Conservation (phyloP, 352 stramenopile genomes). For the Phytophthora pinifolia region DNA sequence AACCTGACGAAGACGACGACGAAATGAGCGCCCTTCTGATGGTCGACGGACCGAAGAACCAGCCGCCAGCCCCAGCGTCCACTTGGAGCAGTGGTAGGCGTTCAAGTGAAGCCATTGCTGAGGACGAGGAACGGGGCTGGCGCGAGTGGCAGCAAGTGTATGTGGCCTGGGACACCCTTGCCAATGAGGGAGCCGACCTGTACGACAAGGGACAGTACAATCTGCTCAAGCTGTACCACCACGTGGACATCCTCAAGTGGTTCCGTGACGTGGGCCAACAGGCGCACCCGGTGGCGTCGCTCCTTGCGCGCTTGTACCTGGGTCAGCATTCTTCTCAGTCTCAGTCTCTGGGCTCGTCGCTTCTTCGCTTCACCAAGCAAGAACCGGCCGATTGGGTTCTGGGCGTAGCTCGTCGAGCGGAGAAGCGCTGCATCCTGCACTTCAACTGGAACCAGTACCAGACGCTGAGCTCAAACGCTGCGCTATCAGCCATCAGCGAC, state of each 20-base stretch:
- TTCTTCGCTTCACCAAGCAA: conserved; percentile 24
- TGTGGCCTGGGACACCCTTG: conserved; percentile 34
- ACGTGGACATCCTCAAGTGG: conserved; percentile 43
- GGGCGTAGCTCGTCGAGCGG: conserved; percentile 15
- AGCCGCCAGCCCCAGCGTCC: conserved; percentile 19
- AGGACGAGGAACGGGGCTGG: conserved; percentile 35
- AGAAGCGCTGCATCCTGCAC: conserved; percentile 33
- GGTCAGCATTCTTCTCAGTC: conserved; percentile 16
- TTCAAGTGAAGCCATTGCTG: conserved; percentile 17
- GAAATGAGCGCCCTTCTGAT: conserved; percentile 37
- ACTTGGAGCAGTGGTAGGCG: conserved; percentile 12
- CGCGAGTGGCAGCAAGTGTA: conserved; percentile 38
- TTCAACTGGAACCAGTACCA: conserved; percentile 37
- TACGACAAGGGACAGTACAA: conserved; percentile 48
- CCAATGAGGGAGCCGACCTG: conserved; percentile 25
- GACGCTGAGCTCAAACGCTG: conserved; percentile 15
- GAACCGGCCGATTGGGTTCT: conserved; percentile 20
- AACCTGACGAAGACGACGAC: conserved; percentile 30
- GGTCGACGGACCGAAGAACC: conserved; percentile 39
- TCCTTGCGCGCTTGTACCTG: conserved; percentile 39
- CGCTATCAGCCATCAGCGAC: too few species aligned
- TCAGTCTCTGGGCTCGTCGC: conserved; percentile 11
- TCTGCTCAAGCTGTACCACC: conserved; percentile 41
- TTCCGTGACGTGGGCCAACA: conserved; percentile 35
- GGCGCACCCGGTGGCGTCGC: conserved; percentile 27